A percentile compares a stretch with the other conserved stretches of the same genome.
phyloP scores from a whole-genome alignment of 2,329 filamentous ascomycete species.

The Colletotrichum gigasporum region DNA sequence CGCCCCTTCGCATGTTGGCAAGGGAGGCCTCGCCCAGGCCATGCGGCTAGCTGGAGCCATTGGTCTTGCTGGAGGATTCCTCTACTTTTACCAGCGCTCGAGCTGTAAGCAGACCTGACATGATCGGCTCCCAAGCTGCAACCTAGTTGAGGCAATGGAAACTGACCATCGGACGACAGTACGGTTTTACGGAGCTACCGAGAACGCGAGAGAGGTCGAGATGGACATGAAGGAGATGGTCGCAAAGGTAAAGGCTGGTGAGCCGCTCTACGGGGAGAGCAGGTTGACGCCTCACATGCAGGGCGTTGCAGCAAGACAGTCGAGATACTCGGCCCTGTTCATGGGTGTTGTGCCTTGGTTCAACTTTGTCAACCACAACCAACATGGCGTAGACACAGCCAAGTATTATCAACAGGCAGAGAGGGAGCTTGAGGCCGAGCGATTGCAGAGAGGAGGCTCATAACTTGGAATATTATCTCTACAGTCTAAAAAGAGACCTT shows the following conservation, averaged over 20 bases:
- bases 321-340: conserved; percentile 87
- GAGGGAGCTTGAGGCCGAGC: conserved; percentile 87
- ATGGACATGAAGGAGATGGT: conserved; percentile 99
- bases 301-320: conserved; percentile 91
- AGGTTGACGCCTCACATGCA: conserved; percentile 87
- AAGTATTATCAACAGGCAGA: conserved; percentile 99
- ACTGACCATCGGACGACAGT: conserved; percentile 59
- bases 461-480: too few relatives aligned
- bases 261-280: conserved; percentile 88
- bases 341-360: conserved; percentile 92
- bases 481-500: too few relatives aligned
- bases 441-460: conserved; percentile 15
- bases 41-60: conserved; percentile 83
- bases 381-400: conserved; percentile 96
- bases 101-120: conserved; percentile 67
- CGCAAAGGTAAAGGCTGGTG: conserved; percentile 89
- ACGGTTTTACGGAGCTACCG: conserved; percentile 93
- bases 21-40: conserved; percentile 81
- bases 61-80: conserved; percentile 80
- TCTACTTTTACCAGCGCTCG: conserved; percentile 87
- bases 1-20: conserved; percentile 85
- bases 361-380: conserved; percentile 96
- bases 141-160: background rate
- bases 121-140: background rate
- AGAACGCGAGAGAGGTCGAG: conserved; percentile 91